Evolutionary conservation across 1,139 yeast species (phyloP).

Genomic region (Kodamaea ohmeri): DNA sequence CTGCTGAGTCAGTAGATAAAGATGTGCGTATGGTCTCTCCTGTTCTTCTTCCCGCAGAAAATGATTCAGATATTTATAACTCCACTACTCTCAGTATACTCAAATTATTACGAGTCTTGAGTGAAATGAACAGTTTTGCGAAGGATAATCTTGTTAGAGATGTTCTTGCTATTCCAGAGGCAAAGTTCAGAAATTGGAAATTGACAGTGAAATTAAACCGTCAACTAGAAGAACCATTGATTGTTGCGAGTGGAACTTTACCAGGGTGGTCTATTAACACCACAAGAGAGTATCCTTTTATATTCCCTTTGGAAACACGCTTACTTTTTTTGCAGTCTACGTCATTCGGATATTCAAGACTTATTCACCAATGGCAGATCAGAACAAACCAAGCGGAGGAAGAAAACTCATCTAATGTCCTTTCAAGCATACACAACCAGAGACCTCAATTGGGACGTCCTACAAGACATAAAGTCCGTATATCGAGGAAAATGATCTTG

Average conservation of each 20-base stretch:
- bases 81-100: conserved; percentile 49
- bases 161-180: conserved; percentile 30
- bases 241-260: conserved; percentile 82
- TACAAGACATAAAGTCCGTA: conserved; percentile 75
- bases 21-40: conserved; percentile 17
- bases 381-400: conserved; percentile 46
- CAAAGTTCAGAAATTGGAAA: conserved; percentile 71
- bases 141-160: conserved; percentile 17
- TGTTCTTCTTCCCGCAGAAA: conserved; percentile 21
- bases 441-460: conserved; percentile 67
- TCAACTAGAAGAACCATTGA: conserved; percentile 85
- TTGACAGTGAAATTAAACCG: conserved; percentile 82
- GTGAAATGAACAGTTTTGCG: conserved; percentile 45
- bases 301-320: conserved; percentile 83
- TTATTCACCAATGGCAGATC: conserved; percentile 75
- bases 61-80: conserved; percentile 41
- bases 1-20: conserved; percentile 16
- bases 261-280: conserved; percentile 84
- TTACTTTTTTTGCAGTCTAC: conserved; percentile 79
- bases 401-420: conserved; percentile 16
- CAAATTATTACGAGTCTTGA: conserved; percentile 53
- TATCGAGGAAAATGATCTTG: conserved; percentile 67
- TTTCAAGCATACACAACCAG: conserved; percentile 13
- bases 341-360: conserved; percentile 86
- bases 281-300: conserved; percentile 71